These are phyloP conservation scores for Nannizzia gypsea DNA, from an alignment of 2,329 filamentous ascomycete species.

Conservation along the genomic window DNA sequence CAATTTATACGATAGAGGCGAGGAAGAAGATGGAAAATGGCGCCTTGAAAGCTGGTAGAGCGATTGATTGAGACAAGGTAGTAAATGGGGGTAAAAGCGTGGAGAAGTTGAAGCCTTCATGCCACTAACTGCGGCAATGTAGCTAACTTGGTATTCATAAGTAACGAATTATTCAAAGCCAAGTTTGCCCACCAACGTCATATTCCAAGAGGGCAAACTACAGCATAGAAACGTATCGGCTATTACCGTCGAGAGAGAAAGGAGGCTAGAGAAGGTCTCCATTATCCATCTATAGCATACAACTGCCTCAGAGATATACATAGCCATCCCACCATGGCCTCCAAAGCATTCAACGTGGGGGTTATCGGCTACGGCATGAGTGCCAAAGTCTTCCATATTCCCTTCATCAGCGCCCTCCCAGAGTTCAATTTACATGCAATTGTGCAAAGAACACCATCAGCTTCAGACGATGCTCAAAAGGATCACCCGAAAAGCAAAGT, in stretches of 20 bases:
- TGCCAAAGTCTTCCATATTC: slow-evolving; percentile 76
- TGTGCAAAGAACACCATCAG: slow-evolving; percentile 59
- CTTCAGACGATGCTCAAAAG: slow-evolving; percentile 52
- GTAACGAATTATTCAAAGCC: too few species aligned
- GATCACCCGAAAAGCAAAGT: slow-evolving; percentile 56
- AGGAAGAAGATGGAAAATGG: too few species aligned
- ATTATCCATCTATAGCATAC: background rate
- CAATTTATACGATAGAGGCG: too few species aligned
- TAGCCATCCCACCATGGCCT: slow-evolving; percentile 23
- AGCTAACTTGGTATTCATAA: too few species aligned
- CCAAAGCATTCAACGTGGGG: slow-evolving; percentile 44
- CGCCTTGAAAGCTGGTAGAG: too few species aligned
- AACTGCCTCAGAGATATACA: background rate
- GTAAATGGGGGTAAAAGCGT: too few species aligned
- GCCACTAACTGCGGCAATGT: too few species aligned
- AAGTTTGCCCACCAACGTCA: too few species aligned
- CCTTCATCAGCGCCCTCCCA: slow-evolving; percentile 55
- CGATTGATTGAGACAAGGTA: too few species aligned
- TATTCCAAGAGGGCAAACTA: background rate
- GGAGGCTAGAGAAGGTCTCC: background rate
- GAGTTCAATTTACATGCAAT: slow-evolving; percentile 60
- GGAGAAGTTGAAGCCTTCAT: too few species aligned
- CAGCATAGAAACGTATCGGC: background rate
- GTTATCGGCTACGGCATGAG: slow-evolving; percentile 51
- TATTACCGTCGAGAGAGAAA: background rate